Conservation (phyloP, 2,329 filamentous ascomycete species). For the Calonectria leucothoes region DNA sequence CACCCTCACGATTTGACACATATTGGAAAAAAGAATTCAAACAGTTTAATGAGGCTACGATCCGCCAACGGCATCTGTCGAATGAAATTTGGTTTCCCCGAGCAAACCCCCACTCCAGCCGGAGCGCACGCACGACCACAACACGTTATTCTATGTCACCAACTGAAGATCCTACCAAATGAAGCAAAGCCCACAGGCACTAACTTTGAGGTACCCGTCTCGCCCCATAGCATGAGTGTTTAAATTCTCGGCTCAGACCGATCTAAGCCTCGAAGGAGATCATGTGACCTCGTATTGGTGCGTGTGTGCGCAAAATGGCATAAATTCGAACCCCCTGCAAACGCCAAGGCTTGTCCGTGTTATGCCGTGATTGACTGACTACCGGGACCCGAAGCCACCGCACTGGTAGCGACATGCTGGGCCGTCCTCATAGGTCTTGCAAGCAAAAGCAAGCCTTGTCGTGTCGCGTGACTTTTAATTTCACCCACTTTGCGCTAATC, state of each 20-base stretch:
- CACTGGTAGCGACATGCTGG: neutral
- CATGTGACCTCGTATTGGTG: neutral
- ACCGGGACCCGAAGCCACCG: neutral
- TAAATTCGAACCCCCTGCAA: neutral
- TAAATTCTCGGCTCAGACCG: neutral
- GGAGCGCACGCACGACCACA: neutral
- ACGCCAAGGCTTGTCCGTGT: neutral
- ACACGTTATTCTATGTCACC: neutral
- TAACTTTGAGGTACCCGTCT: neutral
- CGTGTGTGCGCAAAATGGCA: neutral
- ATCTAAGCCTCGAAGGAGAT: neutral
- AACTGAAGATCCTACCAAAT: neutral
- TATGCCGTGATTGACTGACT: neutral
- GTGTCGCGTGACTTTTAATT: neutral
- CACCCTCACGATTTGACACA: neutral
- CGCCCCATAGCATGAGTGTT: neutral
- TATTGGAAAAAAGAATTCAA: neutral
- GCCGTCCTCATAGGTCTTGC: neutral
- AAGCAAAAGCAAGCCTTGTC: too few relatives aligned
- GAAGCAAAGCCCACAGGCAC: neutral
- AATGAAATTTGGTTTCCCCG: neutral
- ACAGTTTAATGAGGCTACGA: neutral
- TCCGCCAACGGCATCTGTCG: neutral
- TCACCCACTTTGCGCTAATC: neutral
- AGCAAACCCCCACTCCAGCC: neutral